These are phyloP conservation scores for Aspergillus kassunensis DNA, from an alignment of 495 filamentous ascomycete genomes.

Conservation along the genomic window DNA sequence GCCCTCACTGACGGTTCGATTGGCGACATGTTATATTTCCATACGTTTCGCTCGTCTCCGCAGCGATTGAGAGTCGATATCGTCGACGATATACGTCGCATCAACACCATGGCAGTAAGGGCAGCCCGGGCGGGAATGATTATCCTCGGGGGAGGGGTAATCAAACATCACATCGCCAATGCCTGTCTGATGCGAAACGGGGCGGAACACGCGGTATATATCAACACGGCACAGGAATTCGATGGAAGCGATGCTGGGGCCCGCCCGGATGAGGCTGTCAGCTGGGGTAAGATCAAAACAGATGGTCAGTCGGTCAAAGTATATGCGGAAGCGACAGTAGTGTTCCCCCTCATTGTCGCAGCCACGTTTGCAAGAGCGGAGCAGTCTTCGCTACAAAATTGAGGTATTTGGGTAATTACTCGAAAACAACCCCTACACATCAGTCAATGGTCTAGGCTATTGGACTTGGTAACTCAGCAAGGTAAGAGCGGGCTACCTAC, in stretches of 20 bases:
- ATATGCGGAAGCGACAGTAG: constrained; percentile 86
- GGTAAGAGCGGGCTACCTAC: neutral
- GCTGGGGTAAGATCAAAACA: constrained; percentile 95
- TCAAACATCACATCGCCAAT: constrained; percentile 98
- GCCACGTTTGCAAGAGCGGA: constrained; percentile 71
- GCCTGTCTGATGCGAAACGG: constrained; percentile 96
- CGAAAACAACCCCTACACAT: too few species aligned
- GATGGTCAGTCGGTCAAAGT: constrained; percentile 88
- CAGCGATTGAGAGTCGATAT: constrained; percentile 78
- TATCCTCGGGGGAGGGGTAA: constrained; percentile 84
- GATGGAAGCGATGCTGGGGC: constrained; percentile 97
- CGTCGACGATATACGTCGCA: constrained; percentile 79
- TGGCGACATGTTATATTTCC: constrained; percentile 97
- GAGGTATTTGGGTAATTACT: too few species aligned
- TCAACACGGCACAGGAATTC: constrained; percentile 95
- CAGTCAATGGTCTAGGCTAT: too few species aligned
- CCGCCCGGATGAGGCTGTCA: constrained; percentile 92
- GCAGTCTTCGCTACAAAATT: constrained; percentile 8
- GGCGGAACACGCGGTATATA: constrained; percentile 91
- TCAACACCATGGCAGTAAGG: constrained; percentile 83
- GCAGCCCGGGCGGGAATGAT: constrained; percentile 88
- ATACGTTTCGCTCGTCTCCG: constrained; percentile 83
- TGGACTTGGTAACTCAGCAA: neutral
- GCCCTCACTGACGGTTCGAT: constrained; percentile 91
- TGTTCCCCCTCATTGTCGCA: constrained; percentile 91